Percentiles rank a stretch among this genome's conserved stretches.
These are phyloP conservation scores for Zygoascus biomembranicola DNA, from an alignment of 805 yeast genomes.

Conservation along the genomic window DNA sequence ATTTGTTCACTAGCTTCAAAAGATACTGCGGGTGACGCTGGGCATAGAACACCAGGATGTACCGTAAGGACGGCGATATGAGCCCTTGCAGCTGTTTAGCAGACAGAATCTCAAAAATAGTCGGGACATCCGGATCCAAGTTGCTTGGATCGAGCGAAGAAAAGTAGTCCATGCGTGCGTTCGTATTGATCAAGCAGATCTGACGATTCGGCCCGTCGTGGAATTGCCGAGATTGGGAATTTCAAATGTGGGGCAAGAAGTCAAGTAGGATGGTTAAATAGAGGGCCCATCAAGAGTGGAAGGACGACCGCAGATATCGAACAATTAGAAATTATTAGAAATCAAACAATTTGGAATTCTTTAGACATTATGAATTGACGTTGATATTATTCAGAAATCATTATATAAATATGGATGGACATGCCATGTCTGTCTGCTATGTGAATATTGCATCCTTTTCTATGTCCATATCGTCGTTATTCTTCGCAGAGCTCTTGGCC, in stretches of 20 bases:
- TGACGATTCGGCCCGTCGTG: too few species aligned
- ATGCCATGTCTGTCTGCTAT: background rate
- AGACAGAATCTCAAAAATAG: slow-evolving; percentile 80
- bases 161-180: slow-evolving; percentile 58
- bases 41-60: slow-evolving; percentile 72
- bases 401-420: too few species aligned
- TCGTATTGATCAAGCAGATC: too few species aligned
- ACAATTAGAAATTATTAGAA: too few species aligned
- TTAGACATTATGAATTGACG: too few species aligned
- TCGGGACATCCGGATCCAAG: slow-evolving; percentile 69
- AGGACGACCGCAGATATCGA: too few species aligned
- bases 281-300: too few species aligned
- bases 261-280: too few species aligned
- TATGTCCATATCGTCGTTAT: background rate
- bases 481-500: background rate
- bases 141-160: slow-evolving; percentile 71
- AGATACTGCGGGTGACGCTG: slow-evolving; percentile 65
- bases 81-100: slow-evolving; percentile 69
- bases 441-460: background rate
- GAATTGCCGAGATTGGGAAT: too few species aligned
- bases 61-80: slow-evolving; percentile 75
- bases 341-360: too few species aligned
- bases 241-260: too few species aligned
- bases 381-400: too few species aligned
- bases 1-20: slow-evolving; percentile 51